A percentile compares a stretch with the other conserved stretches of the same genome.
phyloP scores from a whole-genome alignment of 495 filamentous ascomycete genomes.

The Filosporella fistucella region DNA sequence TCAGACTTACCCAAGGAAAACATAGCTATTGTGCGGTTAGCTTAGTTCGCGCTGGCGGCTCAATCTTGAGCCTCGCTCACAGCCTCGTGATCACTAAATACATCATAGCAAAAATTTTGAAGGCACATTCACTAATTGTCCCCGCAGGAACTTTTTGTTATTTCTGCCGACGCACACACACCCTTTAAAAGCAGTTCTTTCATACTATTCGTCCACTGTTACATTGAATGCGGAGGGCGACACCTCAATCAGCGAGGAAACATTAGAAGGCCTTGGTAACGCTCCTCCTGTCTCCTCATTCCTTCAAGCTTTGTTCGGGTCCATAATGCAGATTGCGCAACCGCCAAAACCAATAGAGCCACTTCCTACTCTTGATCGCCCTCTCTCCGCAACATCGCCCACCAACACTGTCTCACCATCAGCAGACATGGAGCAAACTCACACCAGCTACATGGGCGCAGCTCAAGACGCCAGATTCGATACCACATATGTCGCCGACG shows the following conservation, averaged over 20 bases:
- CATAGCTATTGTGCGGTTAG: no score
- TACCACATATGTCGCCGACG: neutral
- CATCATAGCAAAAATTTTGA: no score
- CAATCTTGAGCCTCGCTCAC: no score
- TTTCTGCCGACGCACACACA: slow-evolving; percentile 75
- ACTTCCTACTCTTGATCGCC: neutral
- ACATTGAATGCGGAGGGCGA: slow-evolving; percentile 93
- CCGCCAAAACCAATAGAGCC: slow-evolving; percentile 13
- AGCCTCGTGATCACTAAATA: no score
- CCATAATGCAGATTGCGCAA: slow-evolving; percentile 53
- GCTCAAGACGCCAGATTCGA: neutral
- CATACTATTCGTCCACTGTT: slow-evolving; percentile 87
- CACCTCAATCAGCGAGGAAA: slow-evolving; percentile 84
- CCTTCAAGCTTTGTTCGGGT: slow-evolving; percentile 68
- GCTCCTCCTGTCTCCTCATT: slow-evolving; percentile 71
- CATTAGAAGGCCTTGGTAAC: slow-evolving; percentile 92
- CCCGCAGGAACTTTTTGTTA: slow-evolving; percentile 79
- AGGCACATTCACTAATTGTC: no score
- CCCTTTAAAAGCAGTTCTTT: slow-evolving; percentile 77
- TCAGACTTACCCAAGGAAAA: no score
- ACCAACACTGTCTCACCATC: neutral
- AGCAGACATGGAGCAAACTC: slow-evolving; percentile 5
- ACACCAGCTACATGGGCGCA: slow-evolving; percentile 7
- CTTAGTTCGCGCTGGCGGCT: no score
- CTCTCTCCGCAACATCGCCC: neutral